Conservation (phyloP, 225 moss, liverwort and hornwort genomes). For the Pleurozium schreberi region DNA sequence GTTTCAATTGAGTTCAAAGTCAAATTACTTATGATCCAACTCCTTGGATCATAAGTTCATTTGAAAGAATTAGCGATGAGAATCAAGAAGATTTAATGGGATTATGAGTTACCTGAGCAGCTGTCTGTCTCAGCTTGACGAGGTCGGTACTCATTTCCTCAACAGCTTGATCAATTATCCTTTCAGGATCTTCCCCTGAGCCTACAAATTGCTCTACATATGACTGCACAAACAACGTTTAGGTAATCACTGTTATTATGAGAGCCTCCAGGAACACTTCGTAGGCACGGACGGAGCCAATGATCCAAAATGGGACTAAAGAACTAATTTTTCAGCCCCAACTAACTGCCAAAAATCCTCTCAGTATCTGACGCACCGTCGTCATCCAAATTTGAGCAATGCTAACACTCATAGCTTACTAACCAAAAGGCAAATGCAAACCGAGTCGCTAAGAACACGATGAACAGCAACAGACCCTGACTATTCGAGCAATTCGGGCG, state of each 20-base stretch:
- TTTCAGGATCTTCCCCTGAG: slow-evolving; percentile 42
- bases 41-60: not conserved
- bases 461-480: slow-evolving; percentile 2
- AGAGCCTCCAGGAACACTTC: not conserved
- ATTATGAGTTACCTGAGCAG: slow-evolving; percentile 15
- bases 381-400: not conserved
- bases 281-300: not conserved
- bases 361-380: not conserved
- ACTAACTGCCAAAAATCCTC: not conserved
- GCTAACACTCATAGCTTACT: not conserved
- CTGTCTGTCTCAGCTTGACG: slow-evolving; percentile 41
- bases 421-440: not conserved
- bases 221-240: slow-evolving; percentile 15
- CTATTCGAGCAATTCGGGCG: slow-evolving; percentile 12
- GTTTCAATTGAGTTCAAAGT: not conserved
- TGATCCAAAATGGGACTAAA: not conserved
- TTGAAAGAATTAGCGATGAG: not conserved
- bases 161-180: slow-evolving; percentile 44
- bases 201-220: slow-evolving; percentile 34
- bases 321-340: not conserved
- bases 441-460: not conserved
- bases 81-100: not conserved
- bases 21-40: not conserved
- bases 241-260: not conserved
- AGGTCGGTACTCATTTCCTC: slow-evolving; percentile 41